phyloP scores from a whole-genome alignment of 2,329 filamentous ascomycete genomes.

The Cladobotryum mycophilum region DNA sequence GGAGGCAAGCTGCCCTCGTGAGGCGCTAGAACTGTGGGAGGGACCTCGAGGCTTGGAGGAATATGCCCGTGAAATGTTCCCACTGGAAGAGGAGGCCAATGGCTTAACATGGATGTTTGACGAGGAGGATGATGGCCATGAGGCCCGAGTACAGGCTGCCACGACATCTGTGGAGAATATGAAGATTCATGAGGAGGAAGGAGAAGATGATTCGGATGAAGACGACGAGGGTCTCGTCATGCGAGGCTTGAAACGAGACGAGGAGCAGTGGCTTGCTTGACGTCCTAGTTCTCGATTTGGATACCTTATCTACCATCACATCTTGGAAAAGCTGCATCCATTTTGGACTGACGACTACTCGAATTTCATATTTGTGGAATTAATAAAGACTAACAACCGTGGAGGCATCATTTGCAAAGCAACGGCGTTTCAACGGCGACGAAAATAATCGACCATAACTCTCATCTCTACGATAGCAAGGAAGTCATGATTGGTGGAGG shows the following conservation, averaged over 20 bases:
- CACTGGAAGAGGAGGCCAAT: constrained; percentile 89
- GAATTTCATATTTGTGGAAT: background rate
- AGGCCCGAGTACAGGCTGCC: constrained; percentile 30
- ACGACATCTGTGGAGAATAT: constrained; percentile 33
- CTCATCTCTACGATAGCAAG: background rate
- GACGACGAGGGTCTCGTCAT: constrained; percentile 55
- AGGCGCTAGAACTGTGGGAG: constrained; percentile 82
- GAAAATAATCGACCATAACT: background rate
- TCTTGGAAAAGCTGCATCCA: background rate
- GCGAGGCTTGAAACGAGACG: constrained; percentile 49
- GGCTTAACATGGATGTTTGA: constrained; percentile 86
- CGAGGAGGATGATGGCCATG: constrained; percentile 37
- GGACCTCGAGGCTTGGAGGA: constrained; percentile 86
- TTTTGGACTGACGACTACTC: constrained; percentile 2
- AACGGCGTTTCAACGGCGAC: constrained; percentile 4
- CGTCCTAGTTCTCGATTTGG: background rate
- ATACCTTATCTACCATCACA: too few relatives aligned
- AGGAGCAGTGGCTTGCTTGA: constrained; percentile 55
- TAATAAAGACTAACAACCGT: too few relatives aligned
- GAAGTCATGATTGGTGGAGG: background rate
- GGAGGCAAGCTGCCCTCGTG: constrained; percentile 60
- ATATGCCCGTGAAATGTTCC: constrained; percentile 90
- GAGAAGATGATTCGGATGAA: constrained; percentile 41
- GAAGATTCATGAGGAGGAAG: constrained; percentile 36
- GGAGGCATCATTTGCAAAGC: background rate